Evolutionary conservation across 495 filamentous ascomycete species (phyloP).

Genomic region (Penicillium tannophilum): DNA sequence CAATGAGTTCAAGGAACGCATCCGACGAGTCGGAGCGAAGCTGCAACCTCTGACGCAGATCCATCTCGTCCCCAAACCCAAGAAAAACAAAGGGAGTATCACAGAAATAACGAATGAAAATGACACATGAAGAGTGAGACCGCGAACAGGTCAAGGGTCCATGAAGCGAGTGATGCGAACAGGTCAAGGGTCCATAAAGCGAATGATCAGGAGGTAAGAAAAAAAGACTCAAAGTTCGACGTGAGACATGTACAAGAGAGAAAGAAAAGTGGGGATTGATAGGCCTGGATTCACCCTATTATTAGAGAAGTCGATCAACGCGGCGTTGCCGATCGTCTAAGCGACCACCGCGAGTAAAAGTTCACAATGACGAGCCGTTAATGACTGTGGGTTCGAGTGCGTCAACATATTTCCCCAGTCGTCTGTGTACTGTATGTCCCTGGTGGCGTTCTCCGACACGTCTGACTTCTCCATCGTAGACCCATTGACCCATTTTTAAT

Average conservation of each 20-base stretch:
- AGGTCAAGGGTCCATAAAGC: slow-evolving; percentile 7
- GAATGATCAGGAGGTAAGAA: neutral
- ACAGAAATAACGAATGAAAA: slow-evolving; percentile 4
- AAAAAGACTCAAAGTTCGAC: neutral
- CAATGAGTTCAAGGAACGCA: slow-evolving; percentile 49
- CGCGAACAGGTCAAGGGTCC: slow-evolving; percentile 6
- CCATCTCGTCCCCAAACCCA: slow-evolving; percentile 29
- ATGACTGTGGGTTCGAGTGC: slow-evolving; percentile 2
- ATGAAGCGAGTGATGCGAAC: neutral
- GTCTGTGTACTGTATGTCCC: neutral
- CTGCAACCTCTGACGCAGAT: slow-evolving; percentile 32
- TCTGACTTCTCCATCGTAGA: slow-evolving; percentile 11
- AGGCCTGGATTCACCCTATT: slow-evolving; percentile 6
- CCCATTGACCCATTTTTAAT: slow-evolving; percentile 1
- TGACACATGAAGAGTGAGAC: slow-evolving; percentile 1
- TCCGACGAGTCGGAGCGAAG: slow-evolving; percentile 26
- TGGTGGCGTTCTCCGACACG: slow-evolving; percentile 8
- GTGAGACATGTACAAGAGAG: slow-evolving; percentile 9
- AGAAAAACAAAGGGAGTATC: slow-evolving; percentile 17
- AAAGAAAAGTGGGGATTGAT: slow-evolving; percentile 6
- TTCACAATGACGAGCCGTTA: neutral
- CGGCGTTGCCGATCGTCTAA: slow-evolving; percentile 1
- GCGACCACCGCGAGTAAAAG: neutral
- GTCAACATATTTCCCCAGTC: slow-evolving; percentile 5
- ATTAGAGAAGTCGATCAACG: slow-evolving; percentile 5